Evolutionary conservation across 1,139 yeast genomes (phyloP).

Genomic region (Nakaseomyces sp.): DNA sequence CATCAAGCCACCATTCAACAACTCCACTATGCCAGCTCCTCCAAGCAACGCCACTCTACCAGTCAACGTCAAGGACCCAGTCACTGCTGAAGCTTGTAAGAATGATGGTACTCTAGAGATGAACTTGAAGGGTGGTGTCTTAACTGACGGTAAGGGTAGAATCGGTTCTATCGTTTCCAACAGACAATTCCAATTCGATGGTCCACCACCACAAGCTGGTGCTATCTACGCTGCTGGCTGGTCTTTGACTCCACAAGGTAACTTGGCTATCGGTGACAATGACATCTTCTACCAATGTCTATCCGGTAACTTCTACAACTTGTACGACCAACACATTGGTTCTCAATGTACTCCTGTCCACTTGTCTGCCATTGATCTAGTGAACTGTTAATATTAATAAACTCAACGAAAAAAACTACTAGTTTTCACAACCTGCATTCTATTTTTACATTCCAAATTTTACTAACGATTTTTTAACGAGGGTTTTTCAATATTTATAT

Average conservation of each 20-base stretch:
- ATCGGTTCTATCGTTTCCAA: slow-evolving; percentile 75
- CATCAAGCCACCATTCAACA: slow-evolving; percentile 28
- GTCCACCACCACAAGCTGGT: slow-evolving; percentile 87
- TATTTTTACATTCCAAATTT: neutral
- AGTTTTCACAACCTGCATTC: neutral
- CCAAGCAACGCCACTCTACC: slow-evolving; percentile 11
- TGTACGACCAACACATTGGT: slow-evolving; percentile 63
- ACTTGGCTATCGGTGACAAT: slow-evolving; percentile 59
- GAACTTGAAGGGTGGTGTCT: slow-evolving; percentile 43
- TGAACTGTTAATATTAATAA: slow-evolving; percentile 40
- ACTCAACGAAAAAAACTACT: neutral
- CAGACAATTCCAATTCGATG: slow-evolving; percentile 83
- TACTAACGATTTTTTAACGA: slow-evolving; percentile 3
- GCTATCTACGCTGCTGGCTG: slow-evolving; percentile 76
- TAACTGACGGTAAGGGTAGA: slow-evolving; percentile 59
- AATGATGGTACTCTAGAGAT: slow-evolving; percentile 44
- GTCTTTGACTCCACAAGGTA: slow-evolving; percentile 54
- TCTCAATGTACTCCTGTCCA: slow-evolving; percentile 57
- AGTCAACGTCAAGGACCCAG: slow-evolving; percentile 8
- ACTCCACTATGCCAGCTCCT: slow-evolving; percentile 3
- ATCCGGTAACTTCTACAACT: slow-evolving; percentile 75
- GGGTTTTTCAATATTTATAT: neutral
- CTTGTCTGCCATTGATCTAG: slow-evolving; percentile 55
- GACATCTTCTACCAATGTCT: slow-evolving; percentile 68
- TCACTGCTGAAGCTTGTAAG: slow-evolving; percentile 37